A percentile compares a stretch with the other conserved stretches of the same genome.
Evolutionary conservation across 2,329 filamentous ascomycete species (phyloP).

Genomic region (Colletotrichum brevisporum): DNA sequence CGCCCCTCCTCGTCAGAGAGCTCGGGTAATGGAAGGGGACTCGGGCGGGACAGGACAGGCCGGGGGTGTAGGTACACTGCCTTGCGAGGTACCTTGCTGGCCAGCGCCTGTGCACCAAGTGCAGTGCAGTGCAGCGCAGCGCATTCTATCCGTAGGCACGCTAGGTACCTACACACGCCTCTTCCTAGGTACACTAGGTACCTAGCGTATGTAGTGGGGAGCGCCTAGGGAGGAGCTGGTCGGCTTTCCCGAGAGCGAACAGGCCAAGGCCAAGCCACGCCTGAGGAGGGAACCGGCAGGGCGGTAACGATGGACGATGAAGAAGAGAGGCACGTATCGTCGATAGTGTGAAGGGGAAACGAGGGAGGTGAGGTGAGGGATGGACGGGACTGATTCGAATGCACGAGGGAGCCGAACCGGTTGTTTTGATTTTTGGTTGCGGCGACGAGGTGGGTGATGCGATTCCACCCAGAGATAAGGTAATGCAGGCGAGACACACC

Average conservation of each 20-base stretch:
- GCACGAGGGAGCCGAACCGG: neutral
- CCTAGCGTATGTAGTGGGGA: neutral
- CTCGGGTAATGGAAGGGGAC: too few species aligned
- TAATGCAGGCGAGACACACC: neutral
- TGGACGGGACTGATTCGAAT: too few species aligned
- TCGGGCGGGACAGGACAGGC: too few species aligned
- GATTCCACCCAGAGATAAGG: slow-evolving; percentile 19
- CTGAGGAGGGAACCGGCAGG: slow-evolving; percentile 13
- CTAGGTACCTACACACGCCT: too few species aligned
- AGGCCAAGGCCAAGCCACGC: slow-evolving; percentile 17
- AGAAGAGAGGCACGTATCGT: neutral
- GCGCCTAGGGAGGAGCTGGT: slow-evolving; percentile 13
- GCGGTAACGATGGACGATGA: neutral
- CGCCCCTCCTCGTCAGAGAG: too few species aligned
- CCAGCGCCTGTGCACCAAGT: too few species aligned
- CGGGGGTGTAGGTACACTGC: too few species aligned
- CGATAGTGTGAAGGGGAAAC: neutral
- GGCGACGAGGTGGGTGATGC: slow-evolving; percentile 6
- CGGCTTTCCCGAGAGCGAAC: slow-evolving; percentile 31
- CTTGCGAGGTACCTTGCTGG: too few species aligned
- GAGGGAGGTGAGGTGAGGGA: neutral
- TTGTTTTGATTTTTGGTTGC: slow-evolving; percentile 1
- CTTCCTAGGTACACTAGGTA: too few species aligned
- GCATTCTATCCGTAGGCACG: too few species aligned
- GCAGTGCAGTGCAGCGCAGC: too few species aligned